Percentiles rank a stretch among this genome's conserved stretches.
Conservation (phyloP, 2,329 filamentous ascomycete species). For the Fusarium vanettenii region DNA sequence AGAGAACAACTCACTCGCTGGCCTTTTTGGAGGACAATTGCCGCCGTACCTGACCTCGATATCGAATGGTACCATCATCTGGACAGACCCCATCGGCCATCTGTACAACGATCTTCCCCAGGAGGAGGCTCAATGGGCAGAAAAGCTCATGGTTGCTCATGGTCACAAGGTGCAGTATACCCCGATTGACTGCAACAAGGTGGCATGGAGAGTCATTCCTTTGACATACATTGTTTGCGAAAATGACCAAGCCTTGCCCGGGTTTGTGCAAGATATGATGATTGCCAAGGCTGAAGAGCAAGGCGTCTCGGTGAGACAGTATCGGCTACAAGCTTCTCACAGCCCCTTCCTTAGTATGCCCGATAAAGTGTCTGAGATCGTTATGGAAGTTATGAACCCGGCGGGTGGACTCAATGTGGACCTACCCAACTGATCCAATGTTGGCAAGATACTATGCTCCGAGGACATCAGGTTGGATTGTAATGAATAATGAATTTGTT, state of each 20-base stretch:
- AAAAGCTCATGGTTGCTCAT: neutral
- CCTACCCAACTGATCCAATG: neutral
- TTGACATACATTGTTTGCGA: neutral
- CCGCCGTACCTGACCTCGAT: neutral
- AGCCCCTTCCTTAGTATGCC: neutral
- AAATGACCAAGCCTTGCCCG: neutral
- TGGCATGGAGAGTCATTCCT: neutral
- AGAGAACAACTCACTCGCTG: neutral
- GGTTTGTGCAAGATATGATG: neutral
- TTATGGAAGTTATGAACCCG: neutral
- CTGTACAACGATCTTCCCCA: neutral
- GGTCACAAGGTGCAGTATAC: neutral
- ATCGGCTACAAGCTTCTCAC: neutral
- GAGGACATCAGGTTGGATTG: neutral
- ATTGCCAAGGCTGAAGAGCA: neutral
- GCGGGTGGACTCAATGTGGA: neutral
- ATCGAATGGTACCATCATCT: neutral
- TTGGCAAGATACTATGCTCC: neutral
- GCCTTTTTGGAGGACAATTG: neutral
- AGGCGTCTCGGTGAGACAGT: neutral
- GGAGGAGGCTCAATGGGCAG: neutral
- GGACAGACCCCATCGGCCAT: neutral
- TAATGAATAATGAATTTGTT: neutral
- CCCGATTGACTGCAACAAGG: neutral
- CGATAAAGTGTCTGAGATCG: neutral